A percentile compares a stretch with the other conserved stretches of the same genome.
phyloP scores from a whole-genome alignment of 805 yeast genomes.

The Candida verbasci region DNA sequence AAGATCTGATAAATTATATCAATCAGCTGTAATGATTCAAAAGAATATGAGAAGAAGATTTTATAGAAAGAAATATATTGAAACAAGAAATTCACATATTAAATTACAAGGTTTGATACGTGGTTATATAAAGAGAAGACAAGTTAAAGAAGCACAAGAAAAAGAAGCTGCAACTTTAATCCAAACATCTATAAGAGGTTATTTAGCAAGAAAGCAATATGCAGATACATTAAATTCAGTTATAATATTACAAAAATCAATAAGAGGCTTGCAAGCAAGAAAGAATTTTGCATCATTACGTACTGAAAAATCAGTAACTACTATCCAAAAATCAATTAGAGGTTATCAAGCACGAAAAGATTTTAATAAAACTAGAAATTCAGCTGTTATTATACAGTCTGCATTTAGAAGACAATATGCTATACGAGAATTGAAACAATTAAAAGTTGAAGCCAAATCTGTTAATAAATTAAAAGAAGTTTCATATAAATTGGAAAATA shows the following conservation, averaged over 20 bases:
- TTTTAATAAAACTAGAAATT: slow-evolving; percentile 43
- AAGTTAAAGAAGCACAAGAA: slow-evolving; percentile 53
- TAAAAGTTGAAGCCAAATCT: slow-evolving; percentile 87
- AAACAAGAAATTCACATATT: slow-evolving; percentile 49
- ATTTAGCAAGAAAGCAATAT: slow-evolving; percentile 40
- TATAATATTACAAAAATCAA: slow-evolving; percentile 40
- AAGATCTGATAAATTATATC: slow-evolving; percentile 72
- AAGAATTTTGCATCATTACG: slow-evolving; percentile 44
- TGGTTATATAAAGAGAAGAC: slow-evolving; percentile 56
- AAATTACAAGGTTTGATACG: slow-evolving; percentile 58
- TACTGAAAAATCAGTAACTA: slow-evolving; percentile 59
- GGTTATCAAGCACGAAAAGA: slow-evolving; percentile 57
- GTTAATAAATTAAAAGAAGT: slow-evolving; percentile 87
- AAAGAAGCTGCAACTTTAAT: slow-evolving; percentile 59
- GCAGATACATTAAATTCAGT: slow-evolving; percentile 32
- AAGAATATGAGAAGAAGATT: slow-evolving; percentile 67
- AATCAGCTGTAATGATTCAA: slow-evolving; percentile 81
- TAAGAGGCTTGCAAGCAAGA: slow-evolving; percentile 55
- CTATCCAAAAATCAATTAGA: slow-evolving; percentile 72
- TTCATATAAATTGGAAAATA: slow-evolving; percentile 89
- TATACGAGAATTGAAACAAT: slow-evolving; percentile 50
- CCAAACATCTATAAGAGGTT: slow-evolving; percentile 65
- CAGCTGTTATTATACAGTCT: slow-evolving; percentile 72
- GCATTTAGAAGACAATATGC: slow-evolving; percentile 76
- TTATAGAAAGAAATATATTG: slow-evolving; percentile 58